phyloP scores from a whole-genome alignment of 1,139 yeast genomes.

The Yamadazyma sp. region DNA sequence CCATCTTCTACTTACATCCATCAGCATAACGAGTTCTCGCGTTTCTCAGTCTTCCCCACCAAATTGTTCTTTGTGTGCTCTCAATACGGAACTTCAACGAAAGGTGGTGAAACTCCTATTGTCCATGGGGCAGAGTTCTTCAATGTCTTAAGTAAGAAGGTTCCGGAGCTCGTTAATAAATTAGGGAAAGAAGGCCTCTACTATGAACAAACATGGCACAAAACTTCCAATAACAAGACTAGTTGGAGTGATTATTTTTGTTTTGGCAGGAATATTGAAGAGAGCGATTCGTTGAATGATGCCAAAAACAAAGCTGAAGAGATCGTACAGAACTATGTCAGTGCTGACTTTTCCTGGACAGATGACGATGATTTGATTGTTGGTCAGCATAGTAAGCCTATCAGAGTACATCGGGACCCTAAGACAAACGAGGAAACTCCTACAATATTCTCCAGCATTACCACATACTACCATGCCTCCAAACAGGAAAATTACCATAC shows the following conservation, averaged over 20 bases:
- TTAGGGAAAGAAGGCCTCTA: slow-evolving; percentile 21
- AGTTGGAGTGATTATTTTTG: slow-evolving; percentile 25
- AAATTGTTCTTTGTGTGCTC: slow-evolving; percentile 22
- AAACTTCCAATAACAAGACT: slow-evolving; percentile 4
- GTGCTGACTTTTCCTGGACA: slow-evolving; percentile 22
- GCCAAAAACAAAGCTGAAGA: slow-evolving; percentile 22
- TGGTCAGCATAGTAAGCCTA: slow-evolving; percentile 23
- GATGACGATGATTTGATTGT: slow-evolving; percentile 21
- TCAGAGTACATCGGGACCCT: slow-evolving; percentile 14
- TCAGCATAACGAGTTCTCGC: slow-evolving; percentile 30
- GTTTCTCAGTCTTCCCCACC: slow-evolving; percentile 25
- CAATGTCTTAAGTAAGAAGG: slow-evolving; percentile 15
- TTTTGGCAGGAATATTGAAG: slow-evolving; percentile 22
- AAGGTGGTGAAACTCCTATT: slow-evolving; percentile 29
- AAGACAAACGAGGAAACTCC: slow-evolving; percentile 9
- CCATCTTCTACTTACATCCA: slow-evolving; percentile 18
- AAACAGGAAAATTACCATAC: slow-evolving; percentile 1
- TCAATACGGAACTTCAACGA: slow-evolving; percentile 9
- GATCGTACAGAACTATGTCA: slow-evolving; percentile 19
- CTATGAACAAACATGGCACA: slow-evolving; percentile 19
- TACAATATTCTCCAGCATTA: slow-evolving; percentile 24
- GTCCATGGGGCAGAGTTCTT: slow-evolving; percentile 30
- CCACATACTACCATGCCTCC: slow-evolving; percentile 11
- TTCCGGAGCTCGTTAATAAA: slow-evolving; percentile 22
- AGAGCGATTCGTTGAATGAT: slow-evolving; percentile 18